These are phyloP conservation scores for Pseudocercospora fuligena DNA, from an alignment of 2,329 filamentous ascomycete genomes.

Conservation along the genomic window DNA sequence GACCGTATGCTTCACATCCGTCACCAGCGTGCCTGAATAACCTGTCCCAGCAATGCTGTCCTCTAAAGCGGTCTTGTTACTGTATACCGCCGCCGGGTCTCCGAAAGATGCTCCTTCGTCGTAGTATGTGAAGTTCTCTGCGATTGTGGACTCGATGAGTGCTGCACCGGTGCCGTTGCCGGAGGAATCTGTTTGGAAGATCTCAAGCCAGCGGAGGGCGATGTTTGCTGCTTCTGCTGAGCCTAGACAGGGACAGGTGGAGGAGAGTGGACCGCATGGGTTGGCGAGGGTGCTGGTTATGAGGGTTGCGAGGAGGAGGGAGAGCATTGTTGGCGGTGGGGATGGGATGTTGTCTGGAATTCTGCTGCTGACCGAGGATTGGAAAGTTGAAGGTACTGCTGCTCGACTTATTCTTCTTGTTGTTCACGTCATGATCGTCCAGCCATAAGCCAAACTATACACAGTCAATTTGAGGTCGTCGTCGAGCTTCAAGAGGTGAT, in stretches of 20 bases:
- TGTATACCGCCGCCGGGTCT: conserved; percentile 16
- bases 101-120: conserved; percentile 21
- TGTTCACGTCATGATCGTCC: no score
- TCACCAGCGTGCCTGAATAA: conserved; percentile 15
- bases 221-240: conserved; percentile 21
- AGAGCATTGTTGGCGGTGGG: background rate
- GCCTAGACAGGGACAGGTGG: conserved; percentile 15
- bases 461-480: background rate
- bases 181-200: conserved; percentile 21
- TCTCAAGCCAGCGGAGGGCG: conserved; percentile 19
- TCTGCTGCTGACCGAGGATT: no score
- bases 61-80: conserved; percentile 13
- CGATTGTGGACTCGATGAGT: conserved; percentile 15
- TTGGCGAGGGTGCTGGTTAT: background rate
- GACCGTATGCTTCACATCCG: conserved; percentile 17
- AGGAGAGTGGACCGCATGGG: background rate
- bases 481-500: background rate
- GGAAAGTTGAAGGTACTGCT: no score
- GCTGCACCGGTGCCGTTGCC: conserved; percentile 19
- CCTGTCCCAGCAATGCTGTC: conserved; percentile 12
- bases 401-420: no score
- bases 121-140: conserved; percentile 14
- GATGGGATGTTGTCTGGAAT: background rate
- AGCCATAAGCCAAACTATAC: no score
- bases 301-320: background rate